These are phyloP conservation scores for Epichloe gansuensis DNA, from an alignment of 2,329 filamentous ascomycete species.

Conservation along the genomic window DNA sequence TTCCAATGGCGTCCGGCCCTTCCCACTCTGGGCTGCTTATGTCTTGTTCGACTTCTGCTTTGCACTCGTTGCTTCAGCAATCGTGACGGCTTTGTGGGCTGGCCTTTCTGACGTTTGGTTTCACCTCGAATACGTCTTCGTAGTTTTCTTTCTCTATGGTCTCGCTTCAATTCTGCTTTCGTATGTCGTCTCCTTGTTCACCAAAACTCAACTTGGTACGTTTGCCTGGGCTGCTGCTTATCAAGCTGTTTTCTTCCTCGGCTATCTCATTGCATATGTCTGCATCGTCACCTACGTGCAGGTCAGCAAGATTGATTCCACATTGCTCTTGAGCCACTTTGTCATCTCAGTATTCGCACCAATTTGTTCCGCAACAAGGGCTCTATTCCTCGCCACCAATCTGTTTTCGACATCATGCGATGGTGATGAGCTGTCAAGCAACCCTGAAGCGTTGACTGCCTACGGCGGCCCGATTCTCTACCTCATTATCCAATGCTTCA, in stretches of 20 bases:
- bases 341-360: constrained; percentile 63
- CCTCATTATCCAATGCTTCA: constrained; percentile 58
- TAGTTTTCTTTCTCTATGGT: constrained; percentile 71
- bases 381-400: constrained; percentile 69
- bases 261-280: constrained; percentile 62
- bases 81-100: constrained; percentile 59
- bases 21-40: constrained; percentile 79
- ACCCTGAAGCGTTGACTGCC: constrained; percentile 57
- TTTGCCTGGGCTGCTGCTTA: constrained; percentile 73
- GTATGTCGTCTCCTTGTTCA: constrained; percentile 73
- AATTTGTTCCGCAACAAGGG: constrained; percentile 60
- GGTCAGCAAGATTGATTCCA: constrained; percentile 53
- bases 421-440: constrained; percentile 47
- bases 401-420: constrained; percentile 71
- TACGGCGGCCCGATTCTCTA: constrained; percentile 83
- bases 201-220: constrained; percentile 65
- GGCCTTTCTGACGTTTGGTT: constrained; percentile 59
- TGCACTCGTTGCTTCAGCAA: constrained; percentile 50
- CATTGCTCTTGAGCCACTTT: constrained; percentile 61
- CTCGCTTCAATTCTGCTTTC: constrained; percentile 63
- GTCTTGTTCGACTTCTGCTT: constrained; percentile 68
- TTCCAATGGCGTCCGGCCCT: constrained; percentile 74
- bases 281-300: constrained; percentile 63
- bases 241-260: constrained; percentile 59
- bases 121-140: constrained; percentile 66